These are phyloP conservation scores for Fusarium drepaniforme DNA, from an alignment of 2,329 filamentous ascomycete genomes.

Conservation along the genomic window DNA sequence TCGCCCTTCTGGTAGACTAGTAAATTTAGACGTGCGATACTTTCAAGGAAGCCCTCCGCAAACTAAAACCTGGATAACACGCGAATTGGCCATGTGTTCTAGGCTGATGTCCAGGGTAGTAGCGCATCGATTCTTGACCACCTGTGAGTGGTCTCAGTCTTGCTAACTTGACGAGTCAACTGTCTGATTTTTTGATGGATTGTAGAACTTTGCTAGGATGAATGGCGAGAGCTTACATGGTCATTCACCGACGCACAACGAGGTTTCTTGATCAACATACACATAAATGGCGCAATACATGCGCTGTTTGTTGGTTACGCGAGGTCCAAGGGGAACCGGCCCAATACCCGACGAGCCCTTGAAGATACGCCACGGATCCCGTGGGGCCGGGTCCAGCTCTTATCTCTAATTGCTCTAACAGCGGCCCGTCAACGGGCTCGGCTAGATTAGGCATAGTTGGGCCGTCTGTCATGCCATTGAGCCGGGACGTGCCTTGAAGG, in stretches of 20 bases:
- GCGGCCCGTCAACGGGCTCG: not conserved
- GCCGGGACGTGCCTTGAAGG: not conserved
- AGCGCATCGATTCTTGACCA: not conserved
- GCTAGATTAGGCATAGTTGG: not conserved
- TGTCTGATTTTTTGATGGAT: not conserved
- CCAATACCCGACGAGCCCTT: not conserved
- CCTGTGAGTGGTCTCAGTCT: not conserved
- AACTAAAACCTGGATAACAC: not conserved
- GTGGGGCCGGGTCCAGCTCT: not conserved
- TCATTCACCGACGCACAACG: not conserved
- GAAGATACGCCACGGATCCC: not conserved
- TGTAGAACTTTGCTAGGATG: not conserved
- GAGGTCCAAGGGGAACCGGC: not conserved
- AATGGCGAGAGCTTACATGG: not conserved
- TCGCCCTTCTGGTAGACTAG: not conserved
- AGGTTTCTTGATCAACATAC: not conserved
- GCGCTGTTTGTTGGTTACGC: not conserved
- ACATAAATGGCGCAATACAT: not conserved
- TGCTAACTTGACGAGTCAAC: not conserved
- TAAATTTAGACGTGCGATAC: not conserved
- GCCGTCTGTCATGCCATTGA: not conserved
- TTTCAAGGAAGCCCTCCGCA: not conserved
- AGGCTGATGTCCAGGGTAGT: not conserved
- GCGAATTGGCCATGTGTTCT: not conserved
- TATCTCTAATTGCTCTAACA: not conserved